Base-by-base conservation (phyloP, 2,329 filamentous ascomycete species). In the Akanthomyces uredinophilus region DNA sequence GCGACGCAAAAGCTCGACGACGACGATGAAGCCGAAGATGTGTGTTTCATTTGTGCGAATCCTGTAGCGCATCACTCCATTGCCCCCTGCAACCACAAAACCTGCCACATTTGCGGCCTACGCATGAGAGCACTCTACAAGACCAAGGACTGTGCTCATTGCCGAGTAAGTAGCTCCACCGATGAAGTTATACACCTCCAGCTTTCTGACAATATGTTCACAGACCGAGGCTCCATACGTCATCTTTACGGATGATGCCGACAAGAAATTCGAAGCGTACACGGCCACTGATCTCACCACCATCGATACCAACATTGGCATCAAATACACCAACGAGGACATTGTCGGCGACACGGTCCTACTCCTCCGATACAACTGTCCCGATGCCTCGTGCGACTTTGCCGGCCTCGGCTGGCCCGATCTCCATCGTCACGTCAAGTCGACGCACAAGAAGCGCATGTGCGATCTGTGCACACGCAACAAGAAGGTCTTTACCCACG, bases 401-500 rank as follows among this genome's bases (percentile, higher is more conserved):
- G 92, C 92, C 47, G 96, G 91, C 71, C 78, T 93, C 61, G 81
- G 81, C 64, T 83, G 81, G 80, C 79, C 78, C 13, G 81, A 83
- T 65, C 72, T 83, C 58, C 81, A 84, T 67, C 78, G 92, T 68
- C 92, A 99, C 79, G 94, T 97, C 62, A 90, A 89, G 71, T 85
- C 81, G 58, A 84, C 83, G 63, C 95, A 99, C 78, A 83, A 88
- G 66, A 96, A 94, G 77, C 88, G 90, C 72, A 93, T 96, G 88
- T 96, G 90, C 75, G 92, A 96, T 74, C 81, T 96, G 13, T 97
- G 93, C 75, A 84, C 93, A 7, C 82, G 92, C 64, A 93, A 97
- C 79, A 99, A 99, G 77, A 97, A 96, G 72, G 92, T 97, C 39
- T 99, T 99, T 69, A 97, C 95, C 1, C 95, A 99, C 76, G 95